These are phyloP conservation scores for Sugiyamaella paludigena DNA, from an alignment of 1,139 yeast species.

Conservation along the genomic window DNA sequence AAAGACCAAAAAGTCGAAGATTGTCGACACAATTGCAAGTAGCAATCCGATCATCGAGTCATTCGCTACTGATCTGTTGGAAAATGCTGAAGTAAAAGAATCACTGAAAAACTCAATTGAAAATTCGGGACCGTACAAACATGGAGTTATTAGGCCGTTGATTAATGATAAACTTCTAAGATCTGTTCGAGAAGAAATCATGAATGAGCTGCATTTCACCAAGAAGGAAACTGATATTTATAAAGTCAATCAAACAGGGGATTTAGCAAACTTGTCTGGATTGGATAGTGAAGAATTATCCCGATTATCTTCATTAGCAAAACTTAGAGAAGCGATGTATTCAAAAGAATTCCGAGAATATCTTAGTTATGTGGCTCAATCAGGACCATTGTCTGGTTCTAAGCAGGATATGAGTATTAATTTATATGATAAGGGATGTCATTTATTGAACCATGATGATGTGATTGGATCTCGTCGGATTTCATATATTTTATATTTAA, in stretches of 20 bases:
- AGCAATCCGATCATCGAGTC: background rate
- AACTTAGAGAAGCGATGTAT: conserved; percentile 81
- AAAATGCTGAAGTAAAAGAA: conserved; percentile 16
- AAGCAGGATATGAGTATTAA: conserved; percentile 93
- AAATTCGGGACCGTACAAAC: conserved; percentile 71
- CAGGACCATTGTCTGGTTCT: conserved; percentile 84
- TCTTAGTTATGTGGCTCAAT: conserved; percentile 76
- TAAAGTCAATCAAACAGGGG: conserved; percentile 93
- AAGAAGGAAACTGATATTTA: conserved; percentile 96
- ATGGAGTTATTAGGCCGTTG: conserved; percentile 79
- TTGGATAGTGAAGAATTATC: conserved; percentile 72
- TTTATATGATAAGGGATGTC: conserved; percentile 90
- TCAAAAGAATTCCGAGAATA: conserved; percentile 80
- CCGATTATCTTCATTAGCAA: conserved; percentile 68
- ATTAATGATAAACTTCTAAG: conserved; percentile 75
- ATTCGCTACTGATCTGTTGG: conserved; percentile 4
- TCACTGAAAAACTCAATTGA: conserved; percentile 30
- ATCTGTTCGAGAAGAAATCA: conserved; percentile 79
- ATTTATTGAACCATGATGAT: conserved; percentile 91
- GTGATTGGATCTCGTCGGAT: conserved; percentile 95
- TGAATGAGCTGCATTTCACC: conserved; percentile 81
- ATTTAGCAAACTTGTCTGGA: conserved; percentile 88
- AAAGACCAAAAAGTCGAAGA: background rate
- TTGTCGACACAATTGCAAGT: conserved; percentile 14
- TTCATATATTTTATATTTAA: conserved; percentile 85